A percentile compares a stretch with the other conserved stretches of the same genome.
Evolutionary conservation across 1,139 yeast genomes (phyloP).

Genomic region (Geotrichum klebahnii): DNA sequence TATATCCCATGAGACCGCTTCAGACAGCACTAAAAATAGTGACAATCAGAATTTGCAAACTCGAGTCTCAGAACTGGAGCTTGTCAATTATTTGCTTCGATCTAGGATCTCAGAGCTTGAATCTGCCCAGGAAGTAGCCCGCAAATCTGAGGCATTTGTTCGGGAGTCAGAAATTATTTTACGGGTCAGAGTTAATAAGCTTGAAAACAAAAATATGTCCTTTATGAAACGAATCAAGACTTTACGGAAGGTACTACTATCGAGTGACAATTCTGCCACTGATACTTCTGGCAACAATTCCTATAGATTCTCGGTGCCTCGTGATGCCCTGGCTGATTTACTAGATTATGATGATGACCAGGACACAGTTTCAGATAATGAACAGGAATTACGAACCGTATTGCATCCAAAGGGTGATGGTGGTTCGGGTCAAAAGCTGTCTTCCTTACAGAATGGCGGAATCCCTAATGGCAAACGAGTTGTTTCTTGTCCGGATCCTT

Average conservation of each 20-base stretch:
- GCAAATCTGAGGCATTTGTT: slow-evolving; percentile 24
- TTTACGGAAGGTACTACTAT: neutral
- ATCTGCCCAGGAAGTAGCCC: slow-evolving; percentile 48
- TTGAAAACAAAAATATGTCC: slow-evolving; percentile 11
- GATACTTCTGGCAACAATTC: neutral
- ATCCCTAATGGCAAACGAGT: neutral
- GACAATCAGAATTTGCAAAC: slow-evolving; percentile 17
- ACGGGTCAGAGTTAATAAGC: slow-evolving; percentile 18
- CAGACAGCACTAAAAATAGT: too few relatives aligned
- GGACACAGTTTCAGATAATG: neutral
- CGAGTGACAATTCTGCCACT: neutral
- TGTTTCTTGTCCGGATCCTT: neutral
- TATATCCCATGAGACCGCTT: too few relatives aligned
- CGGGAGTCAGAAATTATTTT: slow-evolving; percentile 26
- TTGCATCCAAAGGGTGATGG: neutral
- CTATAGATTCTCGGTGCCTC: neutral
- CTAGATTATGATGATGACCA: neutral
- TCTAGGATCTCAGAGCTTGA: slow-evolving; percentile 81
- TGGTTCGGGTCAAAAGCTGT: neutral
- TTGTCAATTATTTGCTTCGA: slow-evolving; percentile 79
- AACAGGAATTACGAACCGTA: neutral
- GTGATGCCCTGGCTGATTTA: neutral
- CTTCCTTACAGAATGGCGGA: too few relatives aligned
- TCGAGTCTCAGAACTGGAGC: slow-evolving; percentile 56
- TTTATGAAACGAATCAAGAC: neutral